Percentiles rank a stretch among this genome's conserved stretches.
These are phyloP conservation scores for Backusella sp. DNA, from an alignment of 192 early-diverging fungal genomes.

Conservation along the genomic window DNA sequence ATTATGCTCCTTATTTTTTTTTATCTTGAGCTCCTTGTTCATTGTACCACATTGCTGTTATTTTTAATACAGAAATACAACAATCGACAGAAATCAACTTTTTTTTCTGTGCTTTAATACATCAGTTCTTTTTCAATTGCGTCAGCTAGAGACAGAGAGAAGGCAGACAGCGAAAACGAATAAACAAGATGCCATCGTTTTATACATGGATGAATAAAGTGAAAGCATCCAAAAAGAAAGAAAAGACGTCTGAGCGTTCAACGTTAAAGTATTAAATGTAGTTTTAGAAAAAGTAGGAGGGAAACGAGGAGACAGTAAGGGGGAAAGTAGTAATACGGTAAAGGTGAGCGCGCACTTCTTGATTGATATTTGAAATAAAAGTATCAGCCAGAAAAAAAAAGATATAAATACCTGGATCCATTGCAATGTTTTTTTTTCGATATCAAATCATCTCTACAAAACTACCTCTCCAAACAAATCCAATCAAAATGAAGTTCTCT, in stretches of 20 bases:
- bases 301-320: background rate
- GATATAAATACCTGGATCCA: background rate
- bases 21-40: background rate
- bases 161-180: background rate
- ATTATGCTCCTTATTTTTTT: conserved; percentile 1
- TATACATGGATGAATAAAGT: background rate
- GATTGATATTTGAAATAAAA: background rate
- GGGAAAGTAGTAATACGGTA: background rate
- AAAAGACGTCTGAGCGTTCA: background rate
- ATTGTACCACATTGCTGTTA: background rate
- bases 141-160: background rate
- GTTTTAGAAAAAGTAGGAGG: background rate
- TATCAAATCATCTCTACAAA: background rate
- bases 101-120: background rate
- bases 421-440: background rate
- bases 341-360: background rate
- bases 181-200: background rate
- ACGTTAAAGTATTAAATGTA: background rate
- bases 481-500: conserved; percentile 9
- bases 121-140: background rate
- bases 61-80: background rate
- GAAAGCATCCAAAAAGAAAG: background rate
- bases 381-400: background rate
- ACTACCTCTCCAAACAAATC: background rate
- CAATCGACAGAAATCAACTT: background rate